phyloP scores from a whole-genome alignment of 192 early-diverging fungal species.

The Gaertneriomyces sp. region DNA sequence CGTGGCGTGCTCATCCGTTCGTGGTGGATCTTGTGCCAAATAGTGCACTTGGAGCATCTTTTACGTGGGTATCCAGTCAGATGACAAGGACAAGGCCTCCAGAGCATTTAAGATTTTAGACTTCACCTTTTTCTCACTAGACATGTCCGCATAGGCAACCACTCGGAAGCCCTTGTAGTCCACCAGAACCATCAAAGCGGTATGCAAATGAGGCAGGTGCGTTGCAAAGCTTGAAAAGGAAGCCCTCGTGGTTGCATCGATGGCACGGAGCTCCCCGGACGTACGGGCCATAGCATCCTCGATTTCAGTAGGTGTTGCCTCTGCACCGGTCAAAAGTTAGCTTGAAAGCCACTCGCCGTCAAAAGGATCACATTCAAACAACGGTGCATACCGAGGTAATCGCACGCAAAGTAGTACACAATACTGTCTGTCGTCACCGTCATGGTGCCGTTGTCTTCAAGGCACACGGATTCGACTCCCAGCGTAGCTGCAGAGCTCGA shows the following conservation, averaged over 20 bases:
- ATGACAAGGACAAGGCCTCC: too few species aligned
- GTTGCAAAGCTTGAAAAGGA: constrained; percentile 14
- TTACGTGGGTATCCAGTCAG: too few species aligned
- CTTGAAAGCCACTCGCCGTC: neutral
- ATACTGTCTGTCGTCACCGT: constrained; percentile 41
- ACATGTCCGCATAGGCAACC: constrained; percentile 48
- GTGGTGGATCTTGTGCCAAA: constrained; percentile 22
- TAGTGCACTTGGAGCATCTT: constrained; percentile 6
- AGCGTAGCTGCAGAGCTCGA: too few species aligned
- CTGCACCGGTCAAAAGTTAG: constrained; percentile 20
- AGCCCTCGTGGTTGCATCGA: constrained; percentile 39
- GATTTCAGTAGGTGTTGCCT: constrained; percentile 34
- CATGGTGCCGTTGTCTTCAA: neutral
- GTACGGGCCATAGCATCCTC: constrained; percentile 30
- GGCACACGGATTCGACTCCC: too few species aligned
- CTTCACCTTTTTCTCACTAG: neutral
- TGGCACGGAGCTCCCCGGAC: constrained; percentile 40
- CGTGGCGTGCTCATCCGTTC: constrained; percentile 39
- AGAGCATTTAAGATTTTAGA: too few species aligned
- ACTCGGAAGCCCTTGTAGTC: constrained; percentile 61
- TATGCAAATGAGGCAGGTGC: constrained; percentile 34
- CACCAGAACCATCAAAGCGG: constrained; percentile 46
- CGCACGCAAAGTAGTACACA: constrained; percentile 40
- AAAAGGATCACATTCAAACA: constrained; percentile 12
- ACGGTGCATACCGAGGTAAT: constrained; percentile 39